These are phyloP conservation scores for Camillea tinctor DNA, from an alignment of 2,329 filamentous ascomycete genomes.

Conservation along the genomic window DNA sequence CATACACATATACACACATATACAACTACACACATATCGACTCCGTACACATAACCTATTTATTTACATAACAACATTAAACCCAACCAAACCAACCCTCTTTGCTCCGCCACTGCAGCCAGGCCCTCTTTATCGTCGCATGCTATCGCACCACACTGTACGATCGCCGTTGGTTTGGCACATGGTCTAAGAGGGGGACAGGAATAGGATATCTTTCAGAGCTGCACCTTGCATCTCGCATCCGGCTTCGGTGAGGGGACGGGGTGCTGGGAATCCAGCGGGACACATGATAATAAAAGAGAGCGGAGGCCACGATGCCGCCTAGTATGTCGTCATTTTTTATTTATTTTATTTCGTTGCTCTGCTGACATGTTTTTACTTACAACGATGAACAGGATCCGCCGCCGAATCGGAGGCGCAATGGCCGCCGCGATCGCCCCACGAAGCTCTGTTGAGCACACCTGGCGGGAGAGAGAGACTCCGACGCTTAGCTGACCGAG, in stretches of 20 bases:
- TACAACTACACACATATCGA: no score
- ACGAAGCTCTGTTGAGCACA: constrained; percentile 63
- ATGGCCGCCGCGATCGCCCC: constrained; percentile 67
- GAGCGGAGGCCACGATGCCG: constrained; percentile 20
- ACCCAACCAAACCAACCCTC: background rate
- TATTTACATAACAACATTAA: no score
- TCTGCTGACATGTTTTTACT: constrained; percentile 15
- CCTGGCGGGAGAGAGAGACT: constrained; percentile 78
- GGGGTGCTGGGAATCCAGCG: background rate
- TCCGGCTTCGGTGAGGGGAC: background rate
- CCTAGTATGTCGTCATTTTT: constrained; percentile 23
- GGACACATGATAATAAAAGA: background rate
- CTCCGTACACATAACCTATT: no score
- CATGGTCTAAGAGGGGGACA: background rate
- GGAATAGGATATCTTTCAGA: background rate
- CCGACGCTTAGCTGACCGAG: constrained; percentile 63
- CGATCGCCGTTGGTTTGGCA: background rate
- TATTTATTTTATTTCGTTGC: no score
- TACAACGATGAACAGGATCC: constrained; percentile 20
- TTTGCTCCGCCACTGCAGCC: background rate
- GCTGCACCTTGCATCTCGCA: no score
- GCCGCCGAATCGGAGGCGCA: constrained; percentile 46
- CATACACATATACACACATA: no score
- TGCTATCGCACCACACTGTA: background rate
- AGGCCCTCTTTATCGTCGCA: background rate